Evolutionary conservation across 2,329 filamentous ascomycete species (phyloP).

Genomic region (Phyllosticta ampelicida): DNA sequence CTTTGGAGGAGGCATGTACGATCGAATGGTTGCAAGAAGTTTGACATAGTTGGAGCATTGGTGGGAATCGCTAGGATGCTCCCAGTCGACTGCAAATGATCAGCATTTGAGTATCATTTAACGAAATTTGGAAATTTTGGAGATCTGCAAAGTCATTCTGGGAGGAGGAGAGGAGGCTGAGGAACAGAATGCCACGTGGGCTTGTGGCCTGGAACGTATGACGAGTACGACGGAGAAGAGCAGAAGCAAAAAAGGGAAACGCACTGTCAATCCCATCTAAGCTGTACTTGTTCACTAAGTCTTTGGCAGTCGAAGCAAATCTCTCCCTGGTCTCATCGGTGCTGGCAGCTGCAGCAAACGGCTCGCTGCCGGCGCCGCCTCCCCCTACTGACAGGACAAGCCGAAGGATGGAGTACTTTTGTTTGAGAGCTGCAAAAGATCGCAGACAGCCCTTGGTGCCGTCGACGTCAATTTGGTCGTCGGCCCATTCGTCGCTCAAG

Average conservation of each 20-base stretch:
- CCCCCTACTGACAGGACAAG: constrained; percentile 72
- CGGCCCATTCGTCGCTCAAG: constrained; percentile 73
- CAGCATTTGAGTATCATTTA: constrained; percentile 12
- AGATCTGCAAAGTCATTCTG: not conserved
- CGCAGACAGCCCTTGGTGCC: constrained; percentile 51
- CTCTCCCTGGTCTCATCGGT: constrained; percentile 51
- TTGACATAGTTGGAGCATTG: constrained; percentile 62
- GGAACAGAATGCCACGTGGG: not conserved
- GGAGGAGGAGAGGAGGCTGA: not conserved
- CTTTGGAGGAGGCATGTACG: constrained; percentile 54
- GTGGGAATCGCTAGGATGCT: constrained; percentile 55
- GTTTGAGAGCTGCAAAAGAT: constrained; percentile 62
- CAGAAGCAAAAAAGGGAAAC: constrained; percentile 16
- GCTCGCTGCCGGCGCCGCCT: constrained; percentile 53
- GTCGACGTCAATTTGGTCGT: constrained; percentile 61
- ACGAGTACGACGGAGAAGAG: not conserved
- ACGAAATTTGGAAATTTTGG: not conserved
- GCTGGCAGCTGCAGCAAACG: constrained; percentile 57
- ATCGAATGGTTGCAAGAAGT: constrained; percentile 55
- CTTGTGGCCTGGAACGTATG: not conserved
- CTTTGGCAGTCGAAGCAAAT: constrained; percentile 58
- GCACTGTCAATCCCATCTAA: constrained; percentile 69
- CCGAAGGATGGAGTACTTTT: constrained; percentile 57
- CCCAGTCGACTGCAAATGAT: constrained; percentile 58
- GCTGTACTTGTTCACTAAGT: constrained; percentile 58